Conservation (phyloP, 208 protist species). For the Leishmania amazonensis region DNA sequence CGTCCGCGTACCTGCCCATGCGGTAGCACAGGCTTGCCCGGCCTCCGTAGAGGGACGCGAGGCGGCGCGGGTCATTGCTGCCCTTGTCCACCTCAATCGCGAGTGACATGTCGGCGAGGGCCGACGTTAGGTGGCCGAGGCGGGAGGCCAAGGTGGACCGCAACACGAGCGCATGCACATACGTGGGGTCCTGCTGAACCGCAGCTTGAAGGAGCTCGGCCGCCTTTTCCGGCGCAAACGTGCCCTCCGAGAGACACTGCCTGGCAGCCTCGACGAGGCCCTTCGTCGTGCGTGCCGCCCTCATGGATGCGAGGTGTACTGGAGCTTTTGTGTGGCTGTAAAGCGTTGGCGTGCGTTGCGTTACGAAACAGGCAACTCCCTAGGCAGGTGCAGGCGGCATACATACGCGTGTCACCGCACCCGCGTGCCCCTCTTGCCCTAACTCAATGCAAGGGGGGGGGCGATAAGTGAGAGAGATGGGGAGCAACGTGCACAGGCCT, state of each 20-base stretch:
- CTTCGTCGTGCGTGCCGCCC: conserved; percentile 11
- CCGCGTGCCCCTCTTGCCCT: neutral
- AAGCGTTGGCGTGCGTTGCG: neutral
- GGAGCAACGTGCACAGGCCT: neutral
- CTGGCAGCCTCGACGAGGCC: conserved; percentile 60
- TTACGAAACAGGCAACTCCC: neutral
- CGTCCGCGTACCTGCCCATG: conserved; percentile 50
- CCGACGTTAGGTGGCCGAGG: conserved; percentile 36
- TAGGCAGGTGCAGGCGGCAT: no score
- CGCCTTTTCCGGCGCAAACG: conserved; percentile 40
- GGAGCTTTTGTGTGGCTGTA: neutral
- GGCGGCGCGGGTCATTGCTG: conserved; percentile 43
- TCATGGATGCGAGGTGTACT: conserved; percentile 10
- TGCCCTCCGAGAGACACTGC: conserved; percentile 37
- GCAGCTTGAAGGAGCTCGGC: conserved; percentile 42
- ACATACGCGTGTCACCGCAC: neutral
- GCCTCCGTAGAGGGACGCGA: conserved; percentile 61
- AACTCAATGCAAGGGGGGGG: neutral
- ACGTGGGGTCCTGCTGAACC: conserved; percentile 52
- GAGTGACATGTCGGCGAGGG: conserved; percentile 67
- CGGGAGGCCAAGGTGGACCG: conserved; percentile 44
- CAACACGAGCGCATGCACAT: conserved; percentile 50
- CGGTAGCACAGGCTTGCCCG: conserved; percentile 59
- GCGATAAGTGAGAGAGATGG: neutral
- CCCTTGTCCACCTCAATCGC: conserved; percentile 75